Conservation (phyloP, 2,329 filamentous ascomycete genomes). For the Leptographium flavum region DNA sequence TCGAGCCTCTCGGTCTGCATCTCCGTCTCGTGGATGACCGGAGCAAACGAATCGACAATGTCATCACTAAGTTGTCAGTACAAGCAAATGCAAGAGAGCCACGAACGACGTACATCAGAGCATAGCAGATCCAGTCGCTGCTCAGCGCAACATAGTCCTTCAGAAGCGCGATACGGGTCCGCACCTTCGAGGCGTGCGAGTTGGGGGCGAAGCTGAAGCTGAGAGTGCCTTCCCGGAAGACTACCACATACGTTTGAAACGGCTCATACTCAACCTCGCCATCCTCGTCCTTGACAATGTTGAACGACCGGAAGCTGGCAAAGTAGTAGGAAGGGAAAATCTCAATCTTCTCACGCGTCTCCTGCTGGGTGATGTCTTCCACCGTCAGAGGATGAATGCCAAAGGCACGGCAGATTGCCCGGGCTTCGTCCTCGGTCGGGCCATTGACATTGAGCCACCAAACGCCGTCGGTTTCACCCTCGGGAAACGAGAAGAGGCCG, state of each 20-base stretch:
- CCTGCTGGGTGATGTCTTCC: conserved; percentile 90
- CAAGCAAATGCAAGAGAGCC: not conserved
- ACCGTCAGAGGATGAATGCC: conserved; percentile 90
- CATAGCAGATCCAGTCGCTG: conserved; percentile 98
- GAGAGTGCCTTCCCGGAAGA: conserved; percentile 87
- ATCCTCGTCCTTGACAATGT: conserved; percentile 59
- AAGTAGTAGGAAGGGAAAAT: conserved; percentile 97
- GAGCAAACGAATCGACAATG: conserved; percentile 91
- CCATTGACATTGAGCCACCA: conserved; percentile 97
- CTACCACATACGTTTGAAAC: conserved; percentile 91
- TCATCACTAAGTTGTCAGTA: conserved; percentile 51
- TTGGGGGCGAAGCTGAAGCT: conserved; percentile 90
- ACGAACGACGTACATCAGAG: conserved; percentile 58
- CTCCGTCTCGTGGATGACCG: conserved; percentile 77
- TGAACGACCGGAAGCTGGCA: conserved; percentile 91
- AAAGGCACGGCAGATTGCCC: conserved; percentile 82
- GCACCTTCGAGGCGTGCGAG: conserved; percentile 74
- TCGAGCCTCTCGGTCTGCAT: conserved; percentile 84
- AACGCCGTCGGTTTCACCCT: conserved; percentile 58
- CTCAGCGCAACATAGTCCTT: conserved; percentile 92
- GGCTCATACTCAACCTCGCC: conserved; percentile 79
- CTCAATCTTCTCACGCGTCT: conserved; percentile 96
- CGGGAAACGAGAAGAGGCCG: conserved; percentile 62
- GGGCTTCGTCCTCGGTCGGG: conserved; percentile 77
- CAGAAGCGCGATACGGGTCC: conserved; percentile 79